Base-by-base conservation (phyloP, 2,329 filamentous ascomycete species). In the Cladosporium halotolerans region DNA sequence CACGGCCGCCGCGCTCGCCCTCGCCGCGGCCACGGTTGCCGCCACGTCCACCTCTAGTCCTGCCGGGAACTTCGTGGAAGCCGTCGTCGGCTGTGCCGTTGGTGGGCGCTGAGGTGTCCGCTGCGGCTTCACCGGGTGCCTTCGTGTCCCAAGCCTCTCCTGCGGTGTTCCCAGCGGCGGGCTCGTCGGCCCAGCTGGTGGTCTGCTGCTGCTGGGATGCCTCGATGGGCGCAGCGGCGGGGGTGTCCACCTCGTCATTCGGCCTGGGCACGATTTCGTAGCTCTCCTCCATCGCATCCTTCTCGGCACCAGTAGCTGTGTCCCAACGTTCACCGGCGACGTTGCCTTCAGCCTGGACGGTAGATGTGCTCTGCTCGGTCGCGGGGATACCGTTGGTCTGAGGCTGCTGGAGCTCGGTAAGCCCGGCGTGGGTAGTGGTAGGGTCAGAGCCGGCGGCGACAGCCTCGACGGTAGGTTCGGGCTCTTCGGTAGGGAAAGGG, bases 251-350 rank as follows among this genome's bases (percentile, higher is more conserved):
- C 76, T 95, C 89, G 48, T 81, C 73, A 44, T 84, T 79, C 64
- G 91, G 82, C 53, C 85, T 82, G 48, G 88, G 82, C 42, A 88
- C 76, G 68, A 89, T 82, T 56, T 95, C 85, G 81, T 88, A 93
- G 50, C 78, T 80, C 60, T 91, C 87, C 28, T 77, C 74, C 40
- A 77, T 66, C 19, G 77, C 73, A 52, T 76, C 73, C 52, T 77
- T 73, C 46, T 75, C 72, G 18, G 76, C 72, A 13, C 70, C 72
- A 45, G 70, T 67, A 57, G 76, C 73, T 47, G 76, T 73, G 60
- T 88, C 84, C 85, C 83, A 88, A 59, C 85, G 81, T 58, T 77
- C 79, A 65, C 83, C 84, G 28, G 84, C 83, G 38, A 68, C 66
- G 58, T 79, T 79, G 72, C 68, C 58, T 68, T 71, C 13, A 69